Evolutionary conservation across 108 stramenopile species (phyloP).

Genomic region (Cyclotella baltica): DNA sequence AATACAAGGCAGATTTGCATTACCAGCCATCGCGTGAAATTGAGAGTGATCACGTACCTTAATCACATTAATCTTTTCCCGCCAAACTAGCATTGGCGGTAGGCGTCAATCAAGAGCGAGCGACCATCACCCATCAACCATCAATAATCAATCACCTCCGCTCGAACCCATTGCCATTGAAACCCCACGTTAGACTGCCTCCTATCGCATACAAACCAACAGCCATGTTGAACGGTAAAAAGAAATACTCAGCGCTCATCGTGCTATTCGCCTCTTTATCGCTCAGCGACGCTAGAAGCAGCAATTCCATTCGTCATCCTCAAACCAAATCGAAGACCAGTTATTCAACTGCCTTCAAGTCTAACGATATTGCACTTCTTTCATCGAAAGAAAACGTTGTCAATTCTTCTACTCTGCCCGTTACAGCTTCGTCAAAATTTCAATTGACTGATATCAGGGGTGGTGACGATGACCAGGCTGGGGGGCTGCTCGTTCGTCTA

Average conservation of each 20-base stretch:
- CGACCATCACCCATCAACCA: no score
- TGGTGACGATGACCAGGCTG: constrained; percentile 30
- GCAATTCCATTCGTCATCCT: background rate
- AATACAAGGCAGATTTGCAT: no score
- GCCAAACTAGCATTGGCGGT: no score
- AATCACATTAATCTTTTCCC: no score
- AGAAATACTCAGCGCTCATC: background rate
- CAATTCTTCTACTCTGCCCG: background rate
- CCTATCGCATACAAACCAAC: background rate
- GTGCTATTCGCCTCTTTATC: background rate
- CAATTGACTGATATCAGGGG: background rate
- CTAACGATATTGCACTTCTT: background rate
- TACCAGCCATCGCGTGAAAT: no score
- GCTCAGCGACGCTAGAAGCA: background rate
- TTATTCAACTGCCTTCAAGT: background rate
- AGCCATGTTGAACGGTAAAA: background rate
- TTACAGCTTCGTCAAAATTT: background rate
- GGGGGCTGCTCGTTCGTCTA: constrained; percentile 25
- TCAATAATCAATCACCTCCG: no score
- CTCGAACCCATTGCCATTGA: background rate
- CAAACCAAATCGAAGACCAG: background rate
- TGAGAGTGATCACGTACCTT: no score
- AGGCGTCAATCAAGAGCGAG: no score
- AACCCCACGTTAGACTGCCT: background rate
- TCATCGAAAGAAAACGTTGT: background rate